Evolutionary conservation across 1,284 basidiomycete genomes (phyloP).

Genomic region (Farysia itapuensis): DNA sequence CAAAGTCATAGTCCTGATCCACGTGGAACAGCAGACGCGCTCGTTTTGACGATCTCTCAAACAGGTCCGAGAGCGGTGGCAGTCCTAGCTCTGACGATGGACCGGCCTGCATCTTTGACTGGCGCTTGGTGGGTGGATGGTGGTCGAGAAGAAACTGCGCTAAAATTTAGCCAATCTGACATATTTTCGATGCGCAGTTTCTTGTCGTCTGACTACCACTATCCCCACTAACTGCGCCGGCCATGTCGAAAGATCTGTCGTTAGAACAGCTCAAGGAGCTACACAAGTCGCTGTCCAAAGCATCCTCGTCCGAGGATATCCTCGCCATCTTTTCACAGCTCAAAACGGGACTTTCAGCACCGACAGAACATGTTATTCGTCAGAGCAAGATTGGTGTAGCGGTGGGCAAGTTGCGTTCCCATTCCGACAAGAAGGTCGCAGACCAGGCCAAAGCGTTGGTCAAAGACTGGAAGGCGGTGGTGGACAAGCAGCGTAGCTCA

Average conservation of each 20-base stretch:
- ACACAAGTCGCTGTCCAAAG: constrained; percentile 44
- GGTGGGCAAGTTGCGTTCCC: constrained; percentile 82
- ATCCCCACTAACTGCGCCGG: neutral
- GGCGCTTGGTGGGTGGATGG: too few species aligned
- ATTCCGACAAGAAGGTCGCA: constrained; percentile 72
- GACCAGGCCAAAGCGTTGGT: constrained; percentile 90
- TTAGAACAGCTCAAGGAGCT: constrained; percentile 44
- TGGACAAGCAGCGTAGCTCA: constrained; percentile 63
- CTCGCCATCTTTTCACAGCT: constrained; percentile 71
- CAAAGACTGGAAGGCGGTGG: constrained; percentile 60
- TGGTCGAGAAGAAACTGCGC: too few species aligned
- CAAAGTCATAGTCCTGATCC: constrained; percentile 26
- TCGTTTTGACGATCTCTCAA: constrained; percentile 31
- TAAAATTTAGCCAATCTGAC: too few species aligned
- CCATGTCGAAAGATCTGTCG: constrained; percentile 14
- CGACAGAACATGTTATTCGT: constrained; percentile 82
- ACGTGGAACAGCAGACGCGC: constrained; percentile 28
- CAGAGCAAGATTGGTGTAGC: constrained; percentile 75
- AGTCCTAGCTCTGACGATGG: constrained; percentile 5
- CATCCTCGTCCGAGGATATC: constrained; percentile 67
- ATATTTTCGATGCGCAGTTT: too few species aligned
- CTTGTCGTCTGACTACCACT: too few species aligned
- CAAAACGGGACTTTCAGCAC: constrained; percentile 72
- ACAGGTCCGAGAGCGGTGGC: constrained; percentile 31
- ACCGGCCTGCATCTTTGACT: constrained; percentile 1